These are phyloP conservation scores for Litchi chinensis DNA, from an alignment of 345 rosid species.

Conservation along the genomic window DNA sequence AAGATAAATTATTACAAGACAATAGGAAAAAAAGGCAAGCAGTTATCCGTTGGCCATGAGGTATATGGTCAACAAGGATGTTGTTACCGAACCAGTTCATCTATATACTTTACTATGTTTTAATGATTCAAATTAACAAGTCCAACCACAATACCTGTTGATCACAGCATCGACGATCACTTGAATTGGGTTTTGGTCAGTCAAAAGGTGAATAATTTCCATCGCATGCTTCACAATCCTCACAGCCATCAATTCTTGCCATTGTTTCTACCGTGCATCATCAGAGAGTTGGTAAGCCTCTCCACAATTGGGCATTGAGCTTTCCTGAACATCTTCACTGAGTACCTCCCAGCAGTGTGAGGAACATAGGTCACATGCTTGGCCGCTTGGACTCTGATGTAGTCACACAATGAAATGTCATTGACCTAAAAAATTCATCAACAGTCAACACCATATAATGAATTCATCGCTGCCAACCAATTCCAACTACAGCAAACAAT, in stretches of 20 bases:
- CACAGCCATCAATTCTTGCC: constrained; percentile 91
- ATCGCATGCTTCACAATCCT: constrained; percentile 84
- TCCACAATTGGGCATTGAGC: constrained; percentile 96
- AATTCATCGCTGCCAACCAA: background rate
- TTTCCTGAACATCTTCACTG: constrained; percentile 89
- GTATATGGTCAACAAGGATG: background rate
- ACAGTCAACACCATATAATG: background rate
- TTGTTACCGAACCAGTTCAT: background rate
- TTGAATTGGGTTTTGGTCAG: constrained; percentile 89
- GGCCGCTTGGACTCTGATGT: constrained; percentile 67
- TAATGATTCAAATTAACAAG: background rate
- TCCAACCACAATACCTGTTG: constrained; percentile 58
- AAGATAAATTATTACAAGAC: background rate
- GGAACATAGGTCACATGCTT: constrained; percentile 91
- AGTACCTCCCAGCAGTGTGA: constrained; percentile 95
- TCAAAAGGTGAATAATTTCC: constrained; percentile 86
- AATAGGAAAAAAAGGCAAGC: background rate
- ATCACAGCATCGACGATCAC: constrained; percentile 85
- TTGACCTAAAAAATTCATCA: constrained; percentile 41
- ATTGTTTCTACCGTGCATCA: constrained; percentile 96
- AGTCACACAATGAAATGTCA: constrained; percentile 73
- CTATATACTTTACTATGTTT: background rate
- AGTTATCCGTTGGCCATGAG: too few species aligned
- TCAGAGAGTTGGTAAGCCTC: constrained; percentile 90
- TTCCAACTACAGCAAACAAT: background rate